These are phyloP conservation scores for Nicotiana undulata DNA, from an alignment of 257 asterid genomes.

Conservation along the genomic window DNA sequence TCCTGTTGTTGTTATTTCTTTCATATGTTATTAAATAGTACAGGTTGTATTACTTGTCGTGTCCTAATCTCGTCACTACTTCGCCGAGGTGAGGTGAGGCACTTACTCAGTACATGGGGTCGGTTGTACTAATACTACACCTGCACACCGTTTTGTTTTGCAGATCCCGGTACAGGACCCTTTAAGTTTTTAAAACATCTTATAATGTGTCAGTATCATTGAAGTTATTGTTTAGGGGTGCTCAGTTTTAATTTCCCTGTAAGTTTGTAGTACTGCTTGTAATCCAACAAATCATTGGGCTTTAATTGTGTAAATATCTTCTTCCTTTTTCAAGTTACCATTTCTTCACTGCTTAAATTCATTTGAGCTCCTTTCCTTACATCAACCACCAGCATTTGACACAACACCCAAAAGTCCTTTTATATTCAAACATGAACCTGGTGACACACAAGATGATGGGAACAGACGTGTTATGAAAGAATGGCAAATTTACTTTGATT, in stretches of 20 bases:
- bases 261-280: no score
- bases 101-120: no score
- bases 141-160: no score
- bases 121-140: no score
- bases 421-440: not conserved
- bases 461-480: not conserved
- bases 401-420: not conserved
- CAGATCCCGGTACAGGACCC: no score
- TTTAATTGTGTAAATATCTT: no score
- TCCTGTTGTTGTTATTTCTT: no score
- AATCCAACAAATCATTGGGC: no score
- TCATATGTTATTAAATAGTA: no score
- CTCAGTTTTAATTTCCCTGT: not conserved
- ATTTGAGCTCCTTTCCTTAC: not conserved
- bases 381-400: not conserved
- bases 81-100: no score
- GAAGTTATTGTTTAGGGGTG: not conserved
- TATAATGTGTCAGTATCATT: not conserved
- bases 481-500: not conserved
- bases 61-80: no score
- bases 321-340: not conserved
- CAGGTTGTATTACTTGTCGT: no score
- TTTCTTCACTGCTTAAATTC: not conserved
- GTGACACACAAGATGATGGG: not conserved
- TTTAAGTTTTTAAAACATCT: not conserved